Percentiles rank a stretch among this genome's conserved stretches.
Evolutionary conservation across 2,329 filamentous ascomycete genomes (phyloP).

Genomic region (Fusarium secorum): DNA sequence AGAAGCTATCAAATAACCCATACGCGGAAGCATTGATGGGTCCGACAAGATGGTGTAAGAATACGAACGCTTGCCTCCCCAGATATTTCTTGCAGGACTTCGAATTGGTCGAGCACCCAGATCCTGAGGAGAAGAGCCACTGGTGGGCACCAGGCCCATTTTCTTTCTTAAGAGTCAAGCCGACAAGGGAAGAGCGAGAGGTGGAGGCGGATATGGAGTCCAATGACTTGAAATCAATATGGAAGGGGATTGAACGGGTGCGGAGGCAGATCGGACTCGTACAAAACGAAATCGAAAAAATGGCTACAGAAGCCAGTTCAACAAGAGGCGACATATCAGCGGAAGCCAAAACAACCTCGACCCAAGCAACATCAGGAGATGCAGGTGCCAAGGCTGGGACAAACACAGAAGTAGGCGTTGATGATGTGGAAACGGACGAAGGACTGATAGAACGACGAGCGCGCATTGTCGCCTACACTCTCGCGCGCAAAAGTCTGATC

Average conservation of each 20-base stretch:
- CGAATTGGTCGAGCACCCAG: slow-evolving; percentile 62
- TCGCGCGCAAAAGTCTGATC: slow-evolving; percentile 44
- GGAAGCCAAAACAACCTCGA: not conserved
- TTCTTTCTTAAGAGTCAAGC: slow-evolving; percentile 40
- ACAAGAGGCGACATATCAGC: not conserved
- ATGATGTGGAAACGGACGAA: not conserved
- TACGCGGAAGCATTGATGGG: slow-evolving; percentile 71
- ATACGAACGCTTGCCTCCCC: slow-evolving; percentile 61
- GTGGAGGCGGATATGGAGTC: not conserved
- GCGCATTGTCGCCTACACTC: slow-evolving; percentile 36
- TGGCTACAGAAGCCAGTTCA: not conserved
- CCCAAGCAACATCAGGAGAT: not conserved
- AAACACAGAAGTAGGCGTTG: not conserved
- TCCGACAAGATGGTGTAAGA: slow-evolving; percentile 63
- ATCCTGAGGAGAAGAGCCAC: slow-evolving; percentile 56
- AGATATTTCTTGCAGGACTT: slow-evolving; percentile 70
- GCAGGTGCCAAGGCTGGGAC: not conserved
- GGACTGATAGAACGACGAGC: slow-evolving; percentile 9
- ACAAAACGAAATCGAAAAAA: not conserved
- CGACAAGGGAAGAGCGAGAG: not conserved
- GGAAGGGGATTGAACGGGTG: not conserved
- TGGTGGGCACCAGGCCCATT: slow-evolving; percentile 65
- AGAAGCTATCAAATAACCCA: slow-evolving; percentile 66
- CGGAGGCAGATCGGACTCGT: not conserved
- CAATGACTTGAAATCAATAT: not conserved